Percentiles rank a stretch among this genome's conserved stretches.
These are phyloP conservation scores for Pyrus pyrifolia DNA, from an alignment of 306 rosid genomes.

Conservation along the genomic window DNA sequence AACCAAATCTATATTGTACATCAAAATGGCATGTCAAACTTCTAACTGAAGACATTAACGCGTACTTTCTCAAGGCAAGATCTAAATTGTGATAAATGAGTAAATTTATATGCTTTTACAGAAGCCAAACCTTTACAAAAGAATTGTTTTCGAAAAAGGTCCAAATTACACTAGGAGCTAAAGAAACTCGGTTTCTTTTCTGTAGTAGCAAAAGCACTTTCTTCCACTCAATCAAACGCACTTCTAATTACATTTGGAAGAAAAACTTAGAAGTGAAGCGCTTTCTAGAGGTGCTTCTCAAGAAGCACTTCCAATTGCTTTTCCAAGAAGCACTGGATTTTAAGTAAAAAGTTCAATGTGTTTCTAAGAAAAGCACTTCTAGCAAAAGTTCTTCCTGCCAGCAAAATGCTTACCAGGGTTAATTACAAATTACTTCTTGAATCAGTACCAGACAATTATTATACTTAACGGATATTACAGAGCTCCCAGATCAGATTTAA, in stretches of 20 bases:
- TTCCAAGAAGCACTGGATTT: background rate
- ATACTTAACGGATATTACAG: background rate
- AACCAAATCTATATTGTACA: slow-evolving; percentile 25
- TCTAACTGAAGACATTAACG: slow-evolving; percentile 6
- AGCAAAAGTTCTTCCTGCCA: background rate
- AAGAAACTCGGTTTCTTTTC: background rate
- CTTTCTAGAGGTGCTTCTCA: no score
- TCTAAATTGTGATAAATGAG: background rate
- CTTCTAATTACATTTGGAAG: background rate
- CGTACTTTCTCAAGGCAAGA: slow-evolving; percentile 6
- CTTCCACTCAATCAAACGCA: background rate
- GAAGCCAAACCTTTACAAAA: background rate
- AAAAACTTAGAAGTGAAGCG: background rate
- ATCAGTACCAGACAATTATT: background rate
- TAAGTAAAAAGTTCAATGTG: no score
- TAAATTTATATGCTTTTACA: background rate
- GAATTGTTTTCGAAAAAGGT: background rate
- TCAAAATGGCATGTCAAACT: slow-evolving; percentile 12
- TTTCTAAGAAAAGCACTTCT: no score
- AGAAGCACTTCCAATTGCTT: background rate
- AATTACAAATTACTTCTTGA: background rate
- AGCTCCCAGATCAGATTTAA: background rate
- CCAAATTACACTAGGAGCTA: background rate
- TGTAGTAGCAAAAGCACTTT: background rate
- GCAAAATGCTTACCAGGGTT: background rate